A percentile compares a stretch with the other conserved stretches of the same genome.
Conservation (phyloP, 108 stramenopile genomes). For the Cyclotella sp. region DNA sequence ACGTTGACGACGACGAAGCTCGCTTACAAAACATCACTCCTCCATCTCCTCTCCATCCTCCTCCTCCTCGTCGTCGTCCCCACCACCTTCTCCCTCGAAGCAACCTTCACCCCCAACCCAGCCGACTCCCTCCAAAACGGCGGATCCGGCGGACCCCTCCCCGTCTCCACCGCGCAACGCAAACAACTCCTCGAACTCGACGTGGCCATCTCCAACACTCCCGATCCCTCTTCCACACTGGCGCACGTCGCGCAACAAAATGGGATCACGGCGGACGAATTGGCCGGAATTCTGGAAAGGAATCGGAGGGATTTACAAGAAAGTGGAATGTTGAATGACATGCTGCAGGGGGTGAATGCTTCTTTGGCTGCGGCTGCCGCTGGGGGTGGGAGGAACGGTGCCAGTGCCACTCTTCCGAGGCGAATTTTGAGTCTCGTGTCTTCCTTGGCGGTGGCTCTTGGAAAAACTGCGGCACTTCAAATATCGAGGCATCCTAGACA, state of each 20-base stretch:
- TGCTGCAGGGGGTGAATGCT: conserved; percentile 41
- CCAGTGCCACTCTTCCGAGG: conserved; percentile 43
- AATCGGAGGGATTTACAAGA: conserved; percentile 66
- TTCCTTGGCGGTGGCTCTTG: conserved; percentile 42
- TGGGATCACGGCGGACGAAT: conserved; percentile 62
- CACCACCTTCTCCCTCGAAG: conserved; percentile 34
- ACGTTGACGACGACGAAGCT: neutral
- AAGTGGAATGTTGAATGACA: conserved; percentile 39
- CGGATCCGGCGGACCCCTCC: conserved; percentile 61
- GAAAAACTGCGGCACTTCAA: conserved; percentile 48
- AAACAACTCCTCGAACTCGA: conserved; percentile 76
- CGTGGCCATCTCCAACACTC: conserved; percentile 62
- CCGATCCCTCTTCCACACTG: conserved; percentile 76
- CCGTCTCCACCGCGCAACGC: conserved; percentile 59
- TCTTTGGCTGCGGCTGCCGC: conserved; percentile 18
- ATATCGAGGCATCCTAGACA: conserved; percentile 58
- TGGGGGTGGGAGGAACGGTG: conserved; percentile 31
- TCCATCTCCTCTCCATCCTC: conserved; percentile 10
- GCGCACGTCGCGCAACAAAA: conserved; percentile 69
- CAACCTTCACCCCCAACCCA: conserved; percentile 54
- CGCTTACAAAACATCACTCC: neutral
- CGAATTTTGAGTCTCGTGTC: conserved; percentile 49
- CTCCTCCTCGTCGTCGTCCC: conserved; percentile 5
- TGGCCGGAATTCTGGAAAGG: conserved; percentile 66
- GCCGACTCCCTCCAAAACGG: conserved; percentile 39